Percentiles rank a stretch among this genome's conserved stretches.
Evolutionary conservation across 768 basidiomycete species (phyloP).

Genomic region (Hygrophorus russula): DNA sequence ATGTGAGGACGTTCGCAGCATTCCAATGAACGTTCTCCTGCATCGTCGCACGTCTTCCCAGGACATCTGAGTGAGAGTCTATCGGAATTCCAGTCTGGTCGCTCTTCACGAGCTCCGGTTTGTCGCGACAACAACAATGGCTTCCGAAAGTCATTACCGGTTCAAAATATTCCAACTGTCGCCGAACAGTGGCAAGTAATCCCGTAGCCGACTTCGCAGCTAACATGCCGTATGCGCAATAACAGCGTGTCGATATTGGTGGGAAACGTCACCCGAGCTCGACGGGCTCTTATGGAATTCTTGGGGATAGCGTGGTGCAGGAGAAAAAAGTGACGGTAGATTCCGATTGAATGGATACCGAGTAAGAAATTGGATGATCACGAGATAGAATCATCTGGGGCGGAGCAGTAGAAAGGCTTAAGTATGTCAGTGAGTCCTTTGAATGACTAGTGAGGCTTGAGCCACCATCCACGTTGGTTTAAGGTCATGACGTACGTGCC

Average conservation of each 20-base stretch:
- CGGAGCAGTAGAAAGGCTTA: no score
- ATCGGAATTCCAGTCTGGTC: neutral
- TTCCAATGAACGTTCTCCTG: constrained; percentile 7
- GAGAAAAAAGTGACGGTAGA: constrained; percentile 9
- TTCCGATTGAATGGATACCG: constrained; percentile 6
- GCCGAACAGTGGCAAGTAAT: constrained; percentile 13
- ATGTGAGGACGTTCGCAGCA: constrained; percentile 3
- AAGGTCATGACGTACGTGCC: no score
- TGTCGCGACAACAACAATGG: constrained; percentile 9
- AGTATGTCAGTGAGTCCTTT: no score
- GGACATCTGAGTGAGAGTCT: constrained; percentile 2
- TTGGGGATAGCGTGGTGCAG: constrained; percentile 10
- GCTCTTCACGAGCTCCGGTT: constrained; percentile 1
- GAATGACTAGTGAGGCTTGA: no score
- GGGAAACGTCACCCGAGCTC: constrained; percentile 2
- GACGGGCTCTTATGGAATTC: constrained; percentile 9
- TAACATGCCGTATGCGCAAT: no score
- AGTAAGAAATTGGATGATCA: constrained; percentile 4
- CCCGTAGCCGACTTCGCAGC: constrained; percentile 8
- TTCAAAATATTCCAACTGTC: constrained; percentile 14
- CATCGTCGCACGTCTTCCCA: constrained; percentile 9
- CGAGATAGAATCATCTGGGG: neutral
- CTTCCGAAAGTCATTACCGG: constrained; percentile 10
- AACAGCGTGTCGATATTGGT: constrained; percentile 10
- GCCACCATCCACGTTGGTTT: no score